These are phyloP conservation scores for Echria macrotheca DNA, from an alignment of 495 filamentous ascomycete genomes.

Conservation along the genomic window DNA sequence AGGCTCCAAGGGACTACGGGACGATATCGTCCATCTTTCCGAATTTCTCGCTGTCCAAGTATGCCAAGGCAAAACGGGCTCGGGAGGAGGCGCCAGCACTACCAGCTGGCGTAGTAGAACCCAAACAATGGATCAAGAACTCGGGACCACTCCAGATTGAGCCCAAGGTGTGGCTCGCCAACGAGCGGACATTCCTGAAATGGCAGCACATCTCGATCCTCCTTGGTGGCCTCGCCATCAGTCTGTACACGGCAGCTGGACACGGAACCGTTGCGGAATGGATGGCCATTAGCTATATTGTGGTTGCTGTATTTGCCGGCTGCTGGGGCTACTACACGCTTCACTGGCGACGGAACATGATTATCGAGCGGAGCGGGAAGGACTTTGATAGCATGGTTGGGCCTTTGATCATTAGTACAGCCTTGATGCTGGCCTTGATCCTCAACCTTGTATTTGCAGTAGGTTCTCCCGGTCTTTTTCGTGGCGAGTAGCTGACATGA, in stretches of 20 bases:
- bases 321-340: constrained; percentile 86
- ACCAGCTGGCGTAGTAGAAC: constrained; percentile 81
- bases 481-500: neutral
- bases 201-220: constrained; percentile 93
- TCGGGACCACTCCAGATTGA: constrained; percentile 84
- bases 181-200: constrained; percentile 94
- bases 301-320: constrained; percentile 75
- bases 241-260: constrained; percentile 82
- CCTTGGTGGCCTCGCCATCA: constrained; percentile 74
- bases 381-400: constrained; percentile 88
- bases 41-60: constrained; percentile 66
- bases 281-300: constrained; percentile 75
- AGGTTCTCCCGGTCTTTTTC: neutral
- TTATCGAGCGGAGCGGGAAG: constrained; percentile 74
- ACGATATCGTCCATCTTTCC: constrained; percentile 59
- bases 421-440: constrained; percentile 69
- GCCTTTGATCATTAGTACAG: constrained; percentile 75
- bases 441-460: constrained; percentile 83
- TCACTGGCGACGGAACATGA: constrained; percentile 67
- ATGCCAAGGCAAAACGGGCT: constrained; percentile 50
- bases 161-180: constrained; percentile 97
- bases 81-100: constrained; percentile 35
- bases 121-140: constrained; percentile 85
- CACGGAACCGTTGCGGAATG: constrained; percentile 58
- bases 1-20: constrained; percentile 40